Evolutionary conservation across 2,329 filamentous ascomycete species (phyloP).

Genomic region (Xylaria sp.): DNA sequence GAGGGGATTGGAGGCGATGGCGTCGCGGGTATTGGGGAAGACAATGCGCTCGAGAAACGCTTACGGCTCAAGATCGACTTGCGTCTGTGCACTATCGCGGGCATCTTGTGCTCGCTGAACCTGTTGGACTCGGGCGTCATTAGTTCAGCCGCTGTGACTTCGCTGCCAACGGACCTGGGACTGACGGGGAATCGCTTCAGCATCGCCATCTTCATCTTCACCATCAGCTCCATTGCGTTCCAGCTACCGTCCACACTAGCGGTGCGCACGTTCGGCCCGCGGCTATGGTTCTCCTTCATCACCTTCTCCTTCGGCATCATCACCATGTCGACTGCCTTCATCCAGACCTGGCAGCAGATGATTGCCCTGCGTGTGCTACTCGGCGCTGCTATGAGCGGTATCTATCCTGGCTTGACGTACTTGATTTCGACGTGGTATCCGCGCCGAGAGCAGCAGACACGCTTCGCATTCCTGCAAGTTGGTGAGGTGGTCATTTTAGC

Average conservation of each 20-base stretch:
- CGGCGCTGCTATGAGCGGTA: conserved; percentile 69
- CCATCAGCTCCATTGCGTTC: conserved; percentile 73
- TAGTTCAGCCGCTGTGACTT: conserved; percentile 75
- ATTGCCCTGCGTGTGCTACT: conserved; percentile 73
- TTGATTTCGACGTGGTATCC: conserved; percentile 70
- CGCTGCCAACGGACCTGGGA: conserved; percentile 71
- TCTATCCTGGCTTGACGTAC: conserved; percentile 64
- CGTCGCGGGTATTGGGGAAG: conserved; percentile 28
- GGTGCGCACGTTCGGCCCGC: conserved; percentile 72
- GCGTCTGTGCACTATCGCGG: conserved; percentile 75
- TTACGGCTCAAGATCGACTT: conserved; percentile 72
- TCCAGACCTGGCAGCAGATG: conserved; percentile 75
- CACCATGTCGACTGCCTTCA: conserved; percentile 75
- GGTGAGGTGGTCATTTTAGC: conserved; percentile 74
- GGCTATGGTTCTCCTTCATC: conserved; percentile 72
- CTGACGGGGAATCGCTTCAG: conserved; percentile 74
- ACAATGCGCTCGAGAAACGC: conserved; percentile 42
- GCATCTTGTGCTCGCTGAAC: conserved; percentile 76
- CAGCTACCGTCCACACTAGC: conserved; percentile 76
- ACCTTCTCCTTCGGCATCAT: conserved; percentile 71
- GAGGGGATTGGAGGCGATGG: conserved; percentile 18
- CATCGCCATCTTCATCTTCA: conserved; percentile 79
- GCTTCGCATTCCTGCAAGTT: conserved; percentile 72
- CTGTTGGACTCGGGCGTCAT: conserved; percentile 77
- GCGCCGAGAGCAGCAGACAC: conserved; percentile 71